Base-by-base conservation (phyloP, 2,329 filamentous ascomycete species). In the Penicillium verrucosum region DNA sequence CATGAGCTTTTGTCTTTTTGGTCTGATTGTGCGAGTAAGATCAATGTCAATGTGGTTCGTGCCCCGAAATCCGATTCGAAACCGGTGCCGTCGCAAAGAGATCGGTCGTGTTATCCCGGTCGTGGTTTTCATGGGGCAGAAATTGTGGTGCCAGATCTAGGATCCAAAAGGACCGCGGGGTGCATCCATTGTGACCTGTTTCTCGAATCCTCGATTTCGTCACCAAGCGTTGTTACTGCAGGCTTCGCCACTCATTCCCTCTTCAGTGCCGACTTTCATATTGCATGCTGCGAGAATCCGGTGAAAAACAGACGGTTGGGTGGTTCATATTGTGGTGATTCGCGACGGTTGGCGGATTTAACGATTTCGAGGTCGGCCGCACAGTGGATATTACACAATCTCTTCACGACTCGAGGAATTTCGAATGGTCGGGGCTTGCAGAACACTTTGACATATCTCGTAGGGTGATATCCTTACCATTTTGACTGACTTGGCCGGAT, bases 401-500 rank as follows among this genome's bases (percentile, higher is more conserved):
- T 43, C 57, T 57, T 36, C 60, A 45, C 47, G 46, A 57, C 34
- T 49, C 37, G 42, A 48, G 51, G 36, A 60, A 60, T 60, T 68
- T 67, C 64, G 61, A 61, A 64, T 53, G 52, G 56, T 55, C 62
- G 63, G 61, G 65, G 59, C 59, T 60, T 46, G 57, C 54, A 63
- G 59, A 64, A 61, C 60, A 65, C 57, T 53, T 57, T 60, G 56
- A 45, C 60, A 62, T 23, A 56, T 43, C 56, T 47, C 50, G 62
- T 62, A 53, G 41, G 55, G 46, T 44, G 18, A 29, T 43, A 41
- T 56, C 58, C 75, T 77, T 77, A 77, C 75, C 75, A 77, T 77
- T 76, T 77, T 77, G 75, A 76, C 75, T 75, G 74, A 73, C 65
- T 75, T 76, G 72, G 70, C 74, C 75, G 74, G 75, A 70, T 75